Percentiles rank a stretch among this genome's conserved stretches.
Evolutionary conservation across 2,329 filamentous ascomycete genomes (phyloP).

Genomic region (Hirsutella minnesotensis): DNA sequence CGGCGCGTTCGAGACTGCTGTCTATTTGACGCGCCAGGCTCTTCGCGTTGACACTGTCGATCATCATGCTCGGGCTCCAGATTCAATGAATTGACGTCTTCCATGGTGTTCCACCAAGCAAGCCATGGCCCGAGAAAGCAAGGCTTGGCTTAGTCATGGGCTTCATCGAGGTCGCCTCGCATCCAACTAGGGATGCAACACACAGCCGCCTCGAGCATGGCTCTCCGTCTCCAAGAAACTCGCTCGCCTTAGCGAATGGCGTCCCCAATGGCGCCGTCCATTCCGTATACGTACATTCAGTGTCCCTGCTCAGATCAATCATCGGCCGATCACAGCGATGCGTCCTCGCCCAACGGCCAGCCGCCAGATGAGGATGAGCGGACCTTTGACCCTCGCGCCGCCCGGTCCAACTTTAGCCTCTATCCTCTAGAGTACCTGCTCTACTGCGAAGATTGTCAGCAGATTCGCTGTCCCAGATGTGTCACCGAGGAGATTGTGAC

Average conservation of each 20-base stretch:
- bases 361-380: slow-evolving; percentile 57
- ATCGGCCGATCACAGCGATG: slow-evolving; percentile 18
- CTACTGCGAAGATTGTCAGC: slow-evolving; percentile 95
- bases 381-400: slow-evolving; percentile 75
- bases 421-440: slow-evolving; percentile 89
- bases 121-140: too few species aligned
- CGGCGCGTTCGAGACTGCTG: slow-evolving; percentile 2
- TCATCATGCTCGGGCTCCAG: too few species aligned
- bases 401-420: slow-evolving; percentile 80
- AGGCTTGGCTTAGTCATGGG: too few species aligned
- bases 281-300: slow-evolving; percentile 55
- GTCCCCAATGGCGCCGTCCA: slow-evolving; percentile 34
- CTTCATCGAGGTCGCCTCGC: too few species aligned
- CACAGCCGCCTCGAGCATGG: not conserved
- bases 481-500: slow-evolving; percentile 88
- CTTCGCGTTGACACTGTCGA: too few species aligned
- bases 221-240: not conserved
- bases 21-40: too few species aligned
- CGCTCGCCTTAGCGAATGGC: not conserved
- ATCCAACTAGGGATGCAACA: too few species aligned
- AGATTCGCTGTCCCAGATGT: slow-evolving; percentile 88
- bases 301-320: slow-evolving; percentile 49
- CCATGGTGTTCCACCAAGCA: too few species aligned
- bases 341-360: slow-evolving; percentile 12
- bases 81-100: too few species aligned